phyloP scores from a whole-genome alignment of 2,329 filamentous ascomycete genomes.

The Teratosphaeria viscida region DNA sequence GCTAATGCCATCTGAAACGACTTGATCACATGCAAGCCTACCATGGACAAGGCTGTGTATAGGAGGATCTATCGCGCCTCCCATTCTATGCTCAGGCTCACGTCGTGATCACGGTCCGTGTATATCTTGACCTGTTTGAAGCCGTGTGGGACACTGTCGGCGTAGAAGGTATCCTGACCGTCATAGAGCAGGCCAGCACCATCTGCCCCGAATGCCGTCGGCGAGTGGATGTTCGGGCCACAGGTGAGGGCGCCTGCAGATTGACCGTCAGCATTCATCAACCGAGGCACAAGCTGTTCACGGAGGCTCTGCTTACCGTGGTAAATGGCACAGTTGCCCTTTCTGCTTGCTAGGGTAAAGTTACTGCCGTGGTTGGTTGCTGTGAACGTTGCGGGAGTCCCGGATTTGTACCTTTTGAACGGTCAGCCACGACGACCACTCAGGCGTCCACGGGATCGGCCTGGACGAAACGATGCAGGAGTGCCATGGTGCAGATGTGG shows the following conservation, averaged over 20 bases:
- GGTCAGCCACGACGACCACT: too few species aligned
- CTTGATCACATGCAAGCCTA: not conserved
- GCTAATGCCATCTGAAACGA: not conserved
- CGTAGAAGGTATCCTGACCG: slow-evolving; percentile 33
- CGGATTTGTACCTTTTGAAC: not conserved
- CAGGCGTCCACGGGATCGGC: too few species aligned
- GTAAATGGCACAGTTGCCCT: slow-evolving; percentile 49
- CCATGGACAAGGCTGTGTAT: not conserved
- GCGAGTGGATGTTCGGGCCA: slow-evolving; percentile 35
- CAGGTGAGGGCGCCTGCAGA: slow-evolving; percentile 41
- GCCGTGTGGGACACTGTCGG: slow-evolving; percentile 33
- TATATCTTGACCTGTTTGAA: slow-evolving; percentile 37
- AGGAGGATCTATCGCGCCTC: slow-evolving; percentile 9
- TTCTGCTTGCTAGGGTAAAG: slow-evolving; percentile 49
- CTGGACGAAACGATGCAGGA: not conserved
- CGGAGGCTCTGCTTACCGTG: slow-evolving; percentile 16
- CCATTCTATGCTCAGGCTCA: slow-evolving; percentile 29
- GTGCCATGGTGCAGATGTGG: not conserved
- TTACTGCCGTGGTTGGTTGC: slow-evolving; percentile 30
- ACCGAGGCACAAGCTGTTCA: not conserved
- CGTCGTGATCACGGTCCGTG: slow-evolving; percentile 13
- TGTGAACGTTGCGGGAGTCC: not conserved
- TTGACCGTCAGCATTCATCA: not conserved
- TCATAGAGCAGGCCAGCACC: slow-evolving; percentile 28
- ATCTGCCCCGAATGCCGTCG: slow-evolving; percentile 32